Percentiles rank a stretch among this genome's conserved stretches.
Evolutionary conservation across 257 asterid species (phyloP).

Genomic region (Eustoma russellianum): DNA sequence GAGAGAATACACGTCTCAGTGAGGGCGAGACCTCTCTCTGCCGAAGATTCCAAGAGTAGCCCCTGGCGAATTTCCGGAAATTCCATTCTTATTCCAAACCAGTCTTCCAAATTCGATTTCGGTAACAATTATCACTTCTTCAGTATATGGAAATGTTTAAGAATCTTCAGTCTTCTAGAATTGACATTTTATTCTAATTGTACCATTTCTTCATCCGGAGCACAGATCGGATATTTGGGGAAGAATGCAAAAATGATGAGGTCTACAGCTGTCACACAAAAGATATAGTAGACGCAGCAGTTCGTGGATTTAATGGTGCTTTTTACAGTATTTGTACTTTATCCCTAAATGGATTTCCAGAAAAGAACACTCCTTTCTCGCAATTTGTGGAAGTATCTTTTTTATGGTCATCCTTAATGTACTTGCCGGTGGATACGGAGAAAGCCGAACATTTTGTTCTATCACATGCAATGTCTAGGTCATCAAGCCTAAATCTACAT

Average conservation of each 20-base stretch:
- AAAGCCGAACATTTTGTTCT: too few species aligned
- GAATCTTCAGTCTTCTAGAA: background rate
- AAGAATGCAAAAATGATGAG: constrained; percentile 52
- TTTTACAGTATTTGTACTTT: background rate
- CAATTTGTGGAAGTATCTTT: too few species aligned
- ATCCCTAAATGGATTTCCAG: too few species aligned
- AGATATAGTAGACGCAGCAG: constrained; percentile 73
- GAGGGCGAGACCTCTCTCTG: constrained; percentile 68
- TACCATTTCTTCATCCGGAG: background rate
- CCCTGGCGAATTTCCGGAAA: constrained; percentile 78
- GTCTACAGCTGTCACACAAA: constrained; percentile 61
- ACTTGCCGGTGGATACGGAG: too few species aligned
- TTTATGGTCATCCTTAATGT: too few species aligned
- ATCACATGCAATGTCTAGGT: too few species aligned
- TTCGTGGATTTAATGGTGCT: constrained; percentile 79
- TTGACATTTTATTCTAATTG: background rate
- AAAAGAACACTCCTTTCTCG: too few species aligned
- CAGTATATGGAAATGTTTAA: background rate
- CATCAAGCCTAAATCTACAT: too few species aligned
- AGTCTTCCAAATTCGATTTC: constrained; percentile 64
- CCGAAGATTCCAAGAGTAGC: constrained; percentile 57
- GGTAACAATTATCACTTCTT: constrained; percentile 19
- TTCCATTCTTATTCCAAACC: constrained; percentile 56
- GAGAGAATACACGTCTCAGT: constrained; percentile 87
- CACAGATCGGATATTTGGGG: constrained; percentile 59